These are phyloP conservation scores for Pseudogymnoascus sp. DNA, from an alignment of 2,329 filamentous ascomycete genomes.

Conservation along the genomic window DNA sequence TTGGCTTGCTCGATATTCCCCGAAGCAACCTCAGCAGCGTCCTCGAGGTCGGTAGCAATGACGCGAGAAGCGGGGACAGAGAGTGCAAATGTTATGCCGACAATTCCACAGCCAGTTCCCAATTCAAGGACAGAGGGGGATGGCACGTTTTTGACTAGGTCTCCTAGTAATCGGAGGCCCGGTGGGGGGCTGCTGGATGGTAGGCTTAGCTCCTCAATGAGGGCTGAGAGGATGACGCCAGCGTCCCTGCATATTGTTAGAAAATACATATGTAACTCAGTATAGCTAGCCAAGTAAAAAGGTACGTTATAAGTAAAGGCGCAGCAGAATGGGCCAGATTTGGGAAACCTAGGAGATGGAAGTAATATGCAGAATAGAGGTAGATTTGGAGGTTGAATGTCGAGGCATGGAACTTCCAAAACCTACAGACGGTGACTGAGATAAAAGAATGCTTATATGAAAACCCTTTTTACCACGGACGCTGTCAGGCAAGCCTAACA, in stretches of 20 bases:
- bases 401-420: not conserved
- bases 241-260: slow-evolving; percentile 29
- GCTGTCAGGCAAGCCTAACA: not conserved
- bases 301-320: not conserved
- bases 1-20: slow-evolving; percentile 35
- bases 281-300: not conserved
- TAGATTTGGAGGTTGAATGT: not conserved
- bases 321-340: not conserved
- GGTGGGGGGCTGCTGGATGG: not conserved
- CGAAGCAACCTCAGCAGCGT: slow-evolving; percentile 52
- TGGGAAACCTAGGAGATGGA: not conserved
- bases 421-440: not conserved
- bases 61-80: slow-evolving; percentile 30
- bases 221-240: slow-evolving; percentile 30
- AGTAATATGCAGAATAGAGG: not conserved
- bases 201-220: slow-evolving; percentile 18
- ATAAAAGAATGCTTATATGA: not conserved
- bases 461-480: no score
- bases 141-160: not conserved
- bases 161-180: not conserved
- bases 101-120: slow-evolving; percentile 61
- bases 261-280: slow-evolving; percentile 13
- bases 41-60: slow-evolving; percentile 56
- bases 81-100: slow-evolving; percentile 52
- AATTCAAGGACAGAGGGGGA: slow-evolving; percentile 51